phyloP scores from a whole-genome alignment of 495 filamentous ascomycete species.

The Gamarada debralockiae region DNA sequence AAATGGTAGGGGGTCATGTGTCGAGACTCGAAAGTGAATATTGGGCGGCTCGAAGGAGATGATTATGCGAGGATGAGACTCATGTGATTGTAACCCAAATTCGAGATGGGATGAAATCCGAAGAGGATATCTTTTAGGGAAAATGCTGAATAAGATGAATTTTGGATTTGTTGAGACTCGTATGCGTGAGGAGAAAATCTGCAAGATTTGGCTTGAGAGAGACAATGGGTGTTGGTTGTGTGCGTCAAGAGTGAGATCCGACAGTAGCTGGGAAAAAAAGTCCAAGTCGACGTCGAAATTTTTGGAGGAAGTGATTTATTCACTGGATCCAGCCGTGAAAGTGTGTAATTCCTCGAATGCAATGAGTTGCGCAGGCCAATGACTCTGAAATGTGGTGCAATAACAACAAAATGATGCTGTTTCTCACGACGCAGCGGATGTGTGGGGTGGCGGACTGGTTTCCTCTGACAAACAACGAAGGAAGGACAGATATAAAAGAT shows the following conservation, averaged over 20 bases:
- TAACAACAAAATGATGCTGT: background rate
- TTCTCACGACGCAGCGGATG: background rate
- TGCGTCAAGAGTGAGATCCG: background rate
- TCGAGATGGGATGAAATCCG: too few species aligned
- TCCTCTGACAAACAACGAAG: conserved; percentile 12
- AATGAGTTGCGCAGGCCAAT: conserved; percentile 7
- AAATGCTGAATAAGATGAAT: background rate
- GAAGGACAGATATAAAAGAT: conserved; percentile 15
- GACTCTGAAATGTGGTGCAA: background rate
- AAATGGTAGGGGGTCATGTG: conserved; percentile 8
- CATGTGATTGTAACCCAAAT: background rate
- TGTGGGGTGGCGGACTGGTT: background rate
- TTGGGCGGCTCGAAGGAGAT: background rate
- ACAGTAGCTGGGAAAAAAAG: background rate
- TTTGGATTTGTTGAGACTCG: conserved; percentile 1
- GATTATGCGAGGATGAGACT: background rate
- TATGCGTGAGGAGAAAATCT: background rate
- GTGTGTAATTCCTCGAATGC: conserved; percentile 11
- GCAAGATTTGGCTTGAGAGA: conserved; percentile 4
- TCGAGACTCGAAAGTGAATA: conserved; percentile 1
- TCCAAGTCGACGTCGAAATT: background rate
- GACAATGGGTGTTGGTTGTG: conserved; percentile 2
- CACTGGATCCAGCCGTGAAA: conserved; percentile 27
- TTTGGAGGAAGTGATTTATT: conserved; percentile 5
- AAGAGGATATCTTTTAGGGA: background rate